Evolutionary conservation across 495 filamentous ascomycete species (phyloP).

Genomic region (Neurospora sp.): DNA sequence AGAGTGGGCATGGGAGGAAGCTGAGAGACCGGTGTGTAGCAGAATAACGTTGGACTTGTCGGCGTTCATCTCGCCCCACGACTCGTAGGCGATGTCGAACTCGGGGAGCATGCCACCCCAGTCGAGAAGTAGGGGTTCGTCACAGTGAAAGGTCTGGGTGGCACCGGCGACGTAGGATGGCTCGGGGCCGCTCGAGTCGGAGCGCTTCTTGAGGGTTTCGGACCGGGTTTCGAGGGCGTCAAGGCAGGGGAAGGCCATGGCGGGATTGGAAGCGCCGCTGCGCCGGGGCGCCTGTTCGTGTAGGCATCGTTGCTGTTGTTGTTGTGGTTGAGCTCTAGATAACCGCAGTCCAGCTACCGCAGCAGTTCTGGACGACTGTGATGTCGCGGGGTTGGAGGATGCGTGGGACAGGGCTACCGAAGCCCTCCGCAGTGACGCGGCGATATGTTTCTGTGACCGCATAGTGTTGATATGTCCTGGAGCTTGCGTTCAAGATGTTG

Average conservation of each 20-base stretch:
- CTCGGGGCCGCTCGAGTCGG: conserved; percentile 63
- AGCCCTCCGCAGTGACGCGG: conserved; percentile 7
- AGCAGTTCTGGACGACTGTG: conserved; percentile 2
- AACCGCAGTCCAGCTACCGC: not conserved
- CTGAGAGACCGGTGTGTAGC: conserved; percentile 87
- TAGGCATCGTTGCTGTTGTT: conserved; percentile 8
- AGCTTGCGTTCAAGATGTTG: not conserved
- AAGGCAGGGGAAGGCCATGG: conserved; percentile 90
- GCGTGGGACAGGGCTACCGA: conserved; percentile 4
- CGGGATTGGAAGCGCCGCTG: conserved; percentile 64
- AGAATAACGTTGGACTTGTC: conserved; percentile 85
- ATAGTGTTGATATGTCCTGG: conserved; percentile 4
- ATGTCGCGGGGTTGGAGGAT: not conserved
- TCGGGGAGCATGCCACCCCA: conserved; percentile 84
- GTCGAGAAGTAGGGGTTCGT: conserved; percentile 71
- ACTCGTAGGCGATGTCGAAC: conserved; percentile 87
- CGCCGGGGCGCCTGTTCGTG: conserved; percentile 25
- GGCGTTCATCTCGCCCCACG: conserved; percentile 77
- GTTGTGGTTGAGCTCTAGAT: conserved; percentile 37
- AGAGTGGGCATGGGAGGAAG: conserved; percentile 91
- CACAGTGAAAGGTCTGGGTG: conserved; percentile 64
- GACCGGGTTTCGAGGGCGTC: conserved; percentile 81
- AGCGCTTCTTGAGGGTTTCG: conserved; percentile 52
- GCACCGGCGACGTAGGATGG: conserved; percentile 86
- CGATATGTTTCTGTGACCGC: conserved; percentile 8